Percentiles rank a stretch among this genome's conserved stretches.
phyloP scores from a whole-genome alignment of 129 eudicot species.

The Flaveria sonorensis region DNA sequence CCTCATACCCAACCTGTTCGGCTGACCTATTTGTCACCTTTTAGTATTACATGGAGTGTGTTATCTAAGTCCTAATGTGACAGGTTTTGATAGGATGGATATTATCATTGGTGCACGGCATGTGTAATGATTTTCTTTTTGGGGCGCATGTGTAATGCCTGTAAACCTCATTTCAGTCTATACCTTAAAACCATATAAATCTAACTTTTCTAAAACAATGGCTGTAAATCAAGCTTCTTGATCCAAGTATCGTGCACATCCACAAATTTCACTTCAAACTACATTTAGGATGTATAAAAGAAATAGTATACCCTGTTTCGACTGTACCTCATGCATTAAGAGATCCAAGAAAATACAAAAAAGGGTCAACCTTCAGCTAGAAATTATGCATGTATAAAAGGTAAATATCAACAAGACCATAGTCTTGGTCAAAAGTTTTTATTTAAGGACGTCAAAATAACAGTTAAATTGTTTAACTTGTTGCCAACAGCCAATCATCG shows the following conservation, averaged over 20 bases:
- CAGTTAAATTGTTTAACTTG: neutral
- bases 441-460: neutral
- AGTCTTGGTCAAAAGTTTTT: constrained; percentile 18
- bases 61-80: neutral
- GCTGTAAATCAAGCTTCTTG: constrained; percentile 6
- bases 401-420: constrained; percentile 15
- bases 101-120: neutral
- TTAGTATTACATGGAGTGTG: constrained; percentile 9
- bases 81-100: neutral
- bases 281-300: neutral
- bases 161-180: neutral
- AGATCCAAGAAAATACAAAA: constrained; percentile 8
- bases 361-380: neutral
- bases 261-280: neutral
- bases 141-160: neutral
- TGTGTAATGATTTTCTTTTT: too few species aligned
- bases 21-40: neutral
- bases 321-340: constrained; percentile 1
- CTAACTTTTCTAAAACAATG: neutral
- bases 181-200: constrained; percentile 1
- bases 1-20: too few species aligned
- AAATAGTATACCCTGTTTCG: neutral
- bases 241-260: constrained; percentile 6
- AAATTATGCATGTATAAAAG: neutral
- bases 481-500: constrained; percentile 1